Conservation (phyloP, 805 yeast genomes). For the Jamesozyma piceae region DNA sequence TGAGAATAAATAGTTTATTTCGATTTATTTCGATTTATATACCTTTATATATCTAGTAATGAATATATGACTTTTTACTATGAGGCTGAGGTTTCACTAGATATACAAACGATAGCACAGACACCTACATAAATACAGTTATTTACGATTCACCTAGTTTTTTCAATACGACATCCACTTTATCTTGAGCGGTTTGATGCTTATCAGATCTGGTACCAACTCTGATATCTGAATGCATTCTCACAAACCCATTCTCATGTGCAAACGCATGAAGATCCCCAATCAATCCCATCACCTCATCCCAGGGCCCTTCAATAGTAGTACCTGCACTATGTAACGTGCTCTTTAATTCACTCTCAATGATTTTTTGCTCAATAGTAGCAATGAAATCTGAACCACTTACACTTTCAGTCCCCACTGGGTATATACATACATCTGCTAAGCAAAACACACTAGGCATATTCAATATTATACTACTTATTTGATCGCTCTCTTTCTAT, state of each 20-base stretch:
- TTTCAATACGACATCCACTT: conserved; percentile 52
- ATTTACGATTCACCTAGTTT: conserved; percentile 31
- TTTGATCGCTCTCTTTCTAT: too few relatives aligned
- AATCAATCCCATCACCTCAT: conserved; percentile 68
- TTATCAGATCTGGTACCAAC: conserved; percentile 80
- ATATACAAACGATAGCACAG: too few relatives aligned
- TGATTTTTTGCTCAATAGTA: conserved; percentile 52
- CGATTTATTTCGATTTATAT: too few relatives aligned
- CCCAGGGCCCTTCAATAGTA: conserved; percentile 88
- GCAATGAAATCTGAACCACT: conserved; percentile 79
- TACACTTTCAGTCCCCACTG: conserved; percentile 72
- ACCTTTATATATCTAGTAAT: too few relatives aligned
- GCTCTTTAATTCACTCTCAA: conserved; percentile 51
- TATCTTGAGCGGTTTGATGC: conserved; percentile 61
- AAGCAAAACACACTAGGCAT: conserved; percentile 44
- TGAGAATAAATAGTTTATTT: conserved; percentile 39
- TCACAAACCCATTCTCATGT: conserved; percentile 61
- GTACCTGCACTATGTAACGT: conserved; percentile 88
- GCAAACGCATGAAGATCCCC: conserved; percentile 69
- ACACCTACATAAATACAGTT: too few relatives aligned
- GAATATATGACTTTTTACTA: neutral
- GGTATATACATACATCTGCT: conserved; percentile 81
- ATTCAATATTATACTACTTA: neutral
- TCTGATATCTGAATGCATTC: conserved; percentile 80
- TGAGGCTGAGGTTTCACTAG: neutral